A percentile compares a stretch with the other conserved stretches of the same genome.
Evolutionary conservation across 208 protist species (phyloP).

Genomic region (Wallacemonas rigidus): DNA sequence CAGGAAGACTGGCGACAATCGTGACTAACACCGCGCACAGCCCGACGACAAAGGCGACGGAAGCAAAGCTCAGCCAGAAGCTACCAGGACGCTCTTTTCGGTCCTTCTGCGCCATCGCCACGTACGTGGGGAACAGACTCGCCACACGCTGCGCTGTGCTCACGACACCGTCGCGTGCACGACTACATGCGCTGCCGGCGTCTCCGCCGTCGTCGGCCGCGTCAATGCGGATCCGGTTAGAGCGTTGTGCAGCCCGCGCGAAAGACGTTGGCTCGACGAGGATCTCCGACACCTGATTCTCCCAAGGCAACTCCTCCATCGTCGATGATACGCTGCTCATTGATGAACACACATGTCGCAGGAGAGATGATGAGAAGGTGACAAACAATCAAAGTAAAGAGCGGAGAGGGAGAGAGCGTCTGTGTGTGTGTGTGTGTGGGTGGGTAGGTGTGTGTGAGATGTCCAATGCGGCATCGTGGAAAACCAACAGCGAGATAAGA

Average conservation of each 20-base stretch:
- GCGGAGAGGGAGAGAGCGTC: no score
- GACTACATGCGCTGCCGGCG: background rate
- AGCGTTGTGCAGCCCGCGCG: background rate
- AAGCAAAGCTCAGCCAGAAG: slow-evolving; percentile 64
- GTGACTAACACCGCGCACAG: slow-evolving; percentile 61
- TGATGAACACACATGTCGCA: no score
- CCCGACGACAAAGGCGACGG: slow-evolving; percentile 62
- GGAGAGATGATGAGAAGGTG: no score
- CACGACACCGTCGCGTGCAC: background rate
- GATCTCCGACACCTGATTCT: slow-evolving; percentile 7
- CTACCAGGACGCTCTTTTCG: slow-evolving; percentile 32
- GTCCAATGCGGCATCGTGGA: no score
- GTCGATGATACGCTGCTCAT: no score
- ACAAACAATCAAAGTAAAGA: no score
- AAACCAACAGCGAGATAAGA: no score
- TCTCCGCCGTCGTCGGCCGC: background rate
- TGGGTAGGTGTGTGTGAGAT: no score
- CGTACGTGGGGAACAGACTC: slow-evolving; percentile 27
- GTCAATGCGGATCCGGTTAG: background rate
- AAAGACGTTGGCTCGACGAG: background rate
- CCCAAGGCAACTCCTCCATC: background rate
- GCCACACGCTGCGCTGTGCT: background rate
- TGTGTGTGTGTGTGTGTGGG: no score
- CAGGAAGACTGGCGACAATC: slow-evolving; percentile 55
- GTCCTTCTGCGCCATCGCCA: slow-evolving; percentile 34